phyloP scores from a whole-genome alignment of 139 green algal species.

The Chlamydomonas sp. region DNA sequence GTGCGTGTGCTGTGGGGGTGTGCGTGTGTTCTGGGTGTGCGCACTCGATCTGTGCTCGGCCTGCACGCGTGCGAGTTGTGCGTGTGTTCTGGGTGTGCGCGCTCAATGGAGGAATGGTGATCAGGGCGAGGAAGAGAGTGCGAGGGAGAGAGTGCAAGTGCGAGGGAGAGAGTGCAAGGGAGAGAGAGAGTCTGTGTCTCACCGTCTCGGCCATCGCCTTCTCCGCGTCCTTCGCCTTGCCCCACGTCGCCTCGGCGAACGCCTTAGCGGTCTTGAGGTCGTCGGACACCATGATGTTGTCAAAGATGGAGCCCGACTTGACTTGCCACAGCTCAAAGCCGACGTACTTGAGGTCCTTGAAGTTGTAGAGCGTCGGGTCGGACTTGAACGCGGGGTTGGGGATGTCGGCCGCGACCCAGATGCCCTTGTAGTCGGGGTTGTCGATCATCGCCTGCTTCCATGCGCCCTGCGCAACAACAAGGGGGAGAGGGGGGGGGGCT shows the following conservation, averaged over 20 bases:
- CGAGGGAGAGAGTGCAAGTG: no score
- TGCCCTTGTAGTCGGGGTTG: constrained; percentile 64
- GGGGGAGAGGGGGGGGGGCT: no score
- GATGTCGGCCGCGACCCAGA: constrained; percentile 76
- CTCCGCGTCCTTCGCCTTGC: constrained; percentile 64
- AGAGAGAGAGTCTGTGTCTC: neutral
- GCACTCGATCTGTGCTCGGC: no score
- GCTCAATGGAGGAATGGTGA: no score
- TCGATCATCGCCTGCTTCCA: constrained; percentile 75
- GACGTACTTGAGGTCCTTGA: constrained; percentile 60
- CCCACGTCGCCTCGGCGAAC: constrained; percentile 73
- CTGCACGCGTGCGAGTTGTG: no score
- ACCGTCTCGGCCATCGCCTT: constrained; percentile 57
- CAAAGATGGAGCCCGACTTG: constrained; percentile 83
- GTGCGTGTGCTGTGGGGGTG: no score
- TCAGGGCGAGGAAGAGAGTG: constrained; percentile 6
- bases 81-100: no score
- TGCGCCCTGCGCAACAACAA: no score
- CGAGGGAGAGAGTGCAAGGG: no score
- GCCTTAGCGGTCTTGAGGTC: constrained; percentile 56
- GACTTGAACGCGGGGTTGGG: constrained; percentile 76
- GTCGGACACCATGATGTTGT: constrained; percentile 86
- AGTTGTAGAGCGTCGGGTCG: constrained; percentile 64
- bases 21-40: no score
- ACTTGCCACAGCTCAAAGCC: constrained; percentile 88